Conservation (phyloP, 192 early-diverging fungal species). For the Coemansia sp. region DNA sequence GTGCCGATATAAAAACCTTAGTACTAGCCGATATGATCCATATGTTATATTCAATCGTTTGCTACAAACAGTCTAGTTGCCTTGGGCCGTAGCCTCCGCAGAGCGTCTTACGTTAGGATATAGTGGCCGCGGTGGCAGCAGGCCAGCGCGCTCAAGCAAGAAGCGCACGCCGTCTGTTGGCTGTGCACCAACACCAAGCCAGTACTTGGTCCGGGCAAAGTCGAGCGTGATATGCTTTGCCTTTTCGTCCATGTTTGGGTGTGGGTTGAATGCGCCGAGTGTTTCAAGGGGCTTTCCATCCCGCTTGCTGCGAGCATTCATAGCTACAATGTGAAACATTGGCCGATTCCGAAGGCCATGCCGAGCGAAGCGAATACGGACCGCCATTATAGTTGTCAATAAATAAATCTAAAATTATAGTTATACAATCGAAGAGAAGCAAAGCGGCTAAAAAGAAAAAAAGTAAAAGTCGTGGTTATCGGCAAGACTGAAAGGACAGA, state of each 20-base stretch:
- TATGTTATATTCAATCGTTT: neutral
- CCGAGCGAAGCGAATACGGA: constrained; percentile 86
- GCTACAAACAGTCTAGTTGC: neutral
- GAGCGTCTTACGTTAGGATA: constrained; percentile 43
- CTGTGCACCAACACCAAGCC: constrained; percentile 96
- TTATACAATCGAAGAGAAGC: neutral
- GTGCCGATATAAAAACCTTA: neutral
- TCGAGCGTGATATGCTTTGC: constrained; percentile 85
- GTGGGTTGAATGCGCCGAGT: constrained; percentile 88
- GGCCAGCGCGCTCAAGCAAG: constrained; percentile 64
- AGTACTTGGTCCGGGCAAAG: constrained; percentile 91
- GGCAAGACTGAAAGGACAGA: neutral
- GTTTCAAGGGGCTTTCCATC: constrained; percentile 90
- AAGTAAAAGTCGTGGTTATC: neutral
- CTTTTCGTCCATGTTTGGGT: constrained; percentile 67
- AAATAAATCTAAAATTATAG: neutral
- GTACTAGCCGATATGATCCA: neutral
- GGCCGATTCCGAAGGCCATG: constrained; percentile 88
- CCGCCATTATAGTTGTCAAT: constrained; percentile 54
- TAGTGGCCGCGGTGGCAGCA: constrained; percentile 46
- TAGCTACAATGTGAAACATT: constrained; percentile 93
- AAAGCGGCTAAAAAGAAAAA: neutral
- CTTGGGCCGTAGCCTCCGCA: neutral
- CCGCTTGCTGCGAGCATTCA: constrained; percentile 74
- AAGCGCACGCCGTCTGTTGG: constrained; percentile 87